These are phyloP conservation scores for Penicillium sp. DNA, from an alignment of 2,329 filamentous ascomycete genomes.

Conservation along the genomic window DNA sequence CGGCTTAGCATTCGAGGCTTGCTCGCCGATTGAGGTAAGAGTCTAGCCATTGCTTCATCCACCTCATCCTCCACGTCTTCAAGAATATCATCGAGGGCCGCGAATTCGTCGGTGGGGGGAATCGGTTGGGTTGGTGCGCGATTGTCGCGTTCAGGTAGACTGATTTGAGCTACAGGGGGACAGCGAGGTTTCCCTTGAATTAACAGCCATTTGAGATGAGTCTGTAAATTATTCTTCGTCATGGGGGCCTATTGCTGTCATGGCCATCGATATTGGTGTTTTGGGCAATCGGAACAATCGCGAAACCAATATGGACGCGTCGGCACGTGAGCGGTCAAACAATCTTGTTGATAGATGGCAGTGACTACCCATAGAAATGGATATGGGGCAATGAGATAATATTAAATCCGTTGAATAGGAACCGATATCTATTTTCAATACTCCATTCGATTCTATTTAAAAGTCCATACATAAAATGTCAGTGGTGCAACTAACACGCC, in stretches of 20 bases:
- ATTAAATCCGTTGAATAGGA: neutral
- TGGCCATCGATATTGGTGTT: slow-evolving; percentile 20
- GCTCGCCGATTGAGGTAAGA: slow-evolving; percentile 42
- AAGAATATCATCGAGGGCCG: slow-evolving; percentile 20
- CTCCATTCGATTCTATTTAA: neutral
- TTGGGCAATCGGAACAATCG: slow-evolving; percentile 11
- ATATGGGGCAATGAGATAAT: neutral
- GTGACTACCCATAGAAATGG: neutral
- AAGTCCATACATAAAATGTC: neutral
- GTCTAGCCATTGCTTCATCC: slow-evolving; percentile 44
- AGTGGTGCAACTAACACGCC: neutral
- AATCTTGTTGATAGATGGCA: slow-evolving; percentile 8
- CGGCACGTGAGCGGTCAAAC: slow-evolving; percentile 28
- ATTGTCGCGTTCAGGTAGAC: slow-evolving; percentile 27
- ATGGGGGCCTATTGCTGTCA: slow-evolving; percentile 42
- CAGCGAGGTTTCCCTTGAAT: slow-evolving; percentile 39
- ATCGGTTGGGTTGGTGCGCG: slow-evolving; percentile 18
- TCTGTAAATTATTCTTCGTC: slow-evolving; percentile 49
- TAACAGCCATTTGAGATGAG: slow-evolving; percentile 50
- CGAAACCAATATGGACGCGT: slow-evolving; percentile 22
- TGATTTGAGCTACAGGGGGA: slow-evolving; percentile 25
- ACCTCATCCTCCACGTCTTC: slow-evolving; percentile 29
- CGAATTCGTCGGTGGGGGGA: slow-evolving; percentile 19
- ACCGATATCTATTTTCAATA: neutral
- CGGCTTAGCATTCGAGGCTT: slow-evolving; percentile 43